Conservation (phyloP, 352 stramenopile species). For the Globisporangium solare region DNA sequence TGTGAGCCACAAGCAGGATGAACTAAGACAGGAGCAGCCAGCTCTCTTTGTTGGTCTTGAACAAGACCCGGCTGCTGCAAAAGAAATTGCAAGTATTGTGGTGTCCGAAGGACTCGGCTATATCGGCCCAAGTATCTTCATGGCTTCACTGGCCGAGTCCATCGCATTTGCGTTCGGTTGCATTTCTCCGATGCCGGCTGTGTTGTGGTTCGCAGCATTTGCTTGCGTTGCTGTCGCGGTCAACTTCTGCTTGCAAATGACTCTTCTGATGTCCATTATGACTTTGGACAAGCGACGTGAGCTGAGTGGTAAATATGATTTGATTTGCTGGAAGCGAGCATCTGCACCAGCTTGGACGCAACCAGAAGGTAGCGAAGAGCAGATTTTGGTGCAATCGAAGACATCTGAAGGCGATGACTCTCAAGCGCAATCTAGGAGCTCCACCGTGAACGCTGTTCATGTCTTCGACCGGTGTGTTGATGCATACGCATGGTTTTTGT, state of each 20-base stretch:
- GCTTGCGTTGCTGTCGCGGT: conserved; percentile 45
- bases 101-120: conserved; percentile 37
- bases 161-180: conserved; percentile 55
- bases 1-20: conserved; percentile 42
- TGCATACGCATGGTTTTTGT: conserved; percentile 42
- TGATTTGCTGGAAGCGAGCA: conserved; percentile 30
- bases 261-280: conserved; percentile 55
- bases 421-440: not conserved
- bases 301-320: conserved; percentile 43
- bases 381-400: conserved; percentile 17
- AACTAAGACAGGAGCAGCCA: conserved; percentile 24
- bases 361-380: conserved; percentile 2
- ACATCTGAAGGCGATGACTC: conserved; percentile 14
- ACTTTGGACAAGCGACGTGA: conserved; percentile 60
- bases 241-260: conserved; percentile 65
- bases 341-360: conserved; percentile 8
- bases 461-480: conserved; percentile 38
- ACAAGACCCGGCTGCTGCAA: conserved; percentile 28
- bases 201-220: conserved; percentile 66
- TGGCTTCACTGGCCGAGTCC: conserved; percentile 49
- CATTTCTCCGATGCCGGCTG: conserved; percentile 58
- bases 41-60: conserved; percentile 40
- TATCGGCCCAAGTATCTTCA: conserved; percentile 64
- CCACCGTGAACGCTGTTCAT: conserved; percentile 6
- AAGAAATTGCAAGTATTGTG: conserved; percentile 34